A percentile compares a stretch with the other conserved stretches of the same genome.
Evolutionary conservation across 139 green algal species (phyloP).

Genomic region (Chlamydomonas sphaeroides): DNA sequence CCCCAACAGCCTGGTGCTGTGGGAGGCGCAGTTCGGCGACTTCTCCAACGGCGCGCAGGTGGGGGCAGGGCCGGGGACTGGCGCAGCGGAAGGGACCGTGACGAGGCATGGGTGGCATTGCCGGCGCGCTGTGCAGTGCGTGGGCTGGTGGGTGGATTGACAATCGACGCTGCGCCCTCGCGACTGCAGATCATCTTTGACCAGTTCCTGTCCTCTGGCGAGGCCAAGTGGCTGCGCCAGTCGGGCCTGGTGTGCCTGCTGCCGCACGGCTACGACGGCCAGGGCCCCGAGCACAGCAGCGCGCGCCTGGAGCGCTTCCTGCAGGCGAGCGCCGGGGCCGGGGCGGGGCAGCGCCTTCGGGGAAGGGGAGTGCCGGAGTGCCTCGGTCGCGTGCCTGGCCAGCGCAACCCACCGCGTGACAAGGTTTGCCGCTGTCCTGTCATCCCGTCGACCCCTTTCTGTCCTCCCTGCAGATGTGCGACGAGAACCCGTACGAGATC

Average conservation of each 20-base stretch:
- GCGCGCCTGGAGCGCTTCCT: slow-evolving; percentile 95
- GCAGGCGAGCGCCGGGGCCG: slow-evolving; percentile 57
- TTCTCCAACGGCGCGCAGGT: slow-evolving; percentile 97
- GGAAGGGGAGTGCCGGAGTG: no score
- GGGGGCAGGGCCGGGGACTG: no score
- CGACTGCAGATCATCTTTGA: slow-evolving; percentile 90
- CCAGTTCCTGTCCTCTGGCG: slow-evolving; percentile 93
- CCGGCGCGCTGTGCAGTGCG: no score
- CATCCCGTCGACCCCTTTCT: not conserved
- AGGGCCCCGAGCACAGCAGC: slow-evolving; percentile 94
- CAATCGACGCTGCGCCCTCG: not conserved
- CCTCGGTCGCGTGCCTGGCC: no score
- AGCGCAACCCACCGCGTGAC: no score
- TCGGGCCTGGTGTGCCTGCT: slow-evolving; percentile 88
- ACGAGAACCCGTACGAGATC: slow-evolving; percentile 93
- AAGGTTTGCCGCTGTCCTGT: no score
- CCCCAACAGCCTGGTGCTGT: slow-evolving; percentile 96
- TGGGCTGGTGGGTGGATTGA: not conserved
- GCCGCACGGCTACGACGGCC: slow-evolving; percentile 98
- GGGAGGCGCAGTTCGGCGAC: slow-evolving; percentile 98
- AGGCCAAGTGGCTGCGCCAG: slow-evolving; percentile 96
- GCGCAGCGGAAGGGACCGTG: no score
- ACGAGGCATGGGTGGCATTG: no score
- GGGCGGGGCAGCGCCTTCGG: no score
- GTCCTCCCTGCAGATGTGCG: slow-evolving; percentile 71